Base-by-base conservation (phyloP, 345 rosid species). In the Rhodomyrtus tomentosa region DNA sequence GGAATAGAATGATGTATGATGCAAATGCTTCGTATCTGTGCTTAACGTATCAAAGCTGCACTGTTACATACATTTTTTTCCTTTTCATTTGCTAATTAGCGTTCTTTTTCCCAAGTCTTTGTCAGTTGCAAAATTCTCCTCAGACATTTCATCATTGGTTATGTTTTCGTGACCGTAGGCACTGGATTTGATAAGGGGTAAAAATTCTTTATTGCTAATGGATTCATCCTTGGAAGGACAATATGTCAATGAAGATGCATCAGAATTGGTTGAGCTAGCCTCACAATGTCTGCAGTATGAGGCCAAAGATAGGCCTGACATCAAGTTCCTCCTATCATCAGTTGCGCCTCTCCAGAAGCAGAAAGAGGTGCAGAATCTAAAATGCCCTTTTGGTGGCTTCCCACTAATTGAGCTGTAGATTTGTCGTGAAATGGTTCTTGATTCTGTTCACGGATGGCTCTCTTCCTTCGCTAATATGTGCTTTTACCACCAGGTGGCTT, bases 201-300 rank as follows among this genome's bases (percentile, higher is more conserved):
- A 92, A 87, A 94, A 92, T 87, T 74, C 91, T 11, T 86, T 89
- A 58, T 83, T 93, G 83, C 86, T 94, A 49, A 90, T 92, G 92
- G 96, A 94, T 88, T 94, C 96, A 50, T 94, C 95, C 81, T 88
- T 94, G 85, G 94, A 92, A 90, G 96, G 95, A 54, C 94, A 92
- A 87, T 94, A 92, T 88, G 91, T 91, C 7, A 90, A 91, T 88
- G 96, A 92, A 82, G 94, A 92, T 84, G 95, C 94, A 42, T 84
- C 85, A 4, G 90, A 82, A 55, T 88, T 94, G 89, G 94, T 94
- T 58, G 94, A 92, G 52, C 88, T 94, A 42, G 92, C 96, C 83
- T 94, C 96, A 49, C 92, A 90, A 87, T 94, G 96, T 84, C 92
- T 94, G 81, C 96, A 92, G 85, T 92, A 92, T 68, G 96, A 94